A percentile compares a stretch with the other conserved stretches of the same genome.
Evolutionary conservation across 2,329 filamentous ascomycete species (phyloP).

Genomic region (Curvularia lunata): DNA sequence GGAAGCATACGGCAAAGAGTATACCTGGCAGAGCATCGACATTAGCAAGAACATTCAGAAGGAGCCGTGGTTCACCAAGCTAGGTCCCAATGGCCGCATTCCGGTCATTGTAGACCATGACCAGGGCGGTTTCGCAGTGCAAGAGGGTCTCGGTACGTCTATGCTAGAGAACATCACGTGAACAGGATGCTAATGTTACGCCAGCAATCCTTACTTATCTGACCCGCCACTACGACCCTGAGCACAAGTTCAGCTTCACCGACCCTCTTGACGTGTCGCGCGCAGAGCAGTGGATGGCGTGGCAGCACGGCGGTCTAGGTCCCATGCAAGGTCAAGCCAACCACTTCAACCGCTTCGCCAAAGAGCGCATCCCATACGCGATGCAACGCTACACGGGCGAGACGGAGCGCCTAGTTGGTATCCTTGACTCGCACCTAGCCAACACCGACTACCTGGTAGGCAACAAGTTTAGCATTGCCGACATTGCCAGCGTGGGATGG

Average conservation of each 20-base stretch:
- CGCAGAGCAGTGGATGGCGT: conserved; percentile 68
- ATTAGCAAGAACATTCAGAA: conserved; percentile 68
- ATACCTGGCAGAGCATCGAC: conserved; percentile 65
- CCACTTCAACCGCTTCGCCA: conserved; percentile 52
- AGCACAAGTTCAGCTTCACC: conserved; percentile 55
- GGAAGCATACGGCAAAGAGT: conserved; percentile 66
- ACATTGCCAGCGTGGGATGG: conserved; percentile 56
- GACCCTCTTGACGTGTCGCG: conserved; percentile 56
- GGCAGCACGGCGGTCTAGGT: conserved; percentile 57
- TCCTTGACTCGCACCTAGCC: conserved; percentile 53
- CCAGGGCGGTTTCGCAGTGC: conserved; percentile 61
- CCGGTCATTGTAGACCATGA: conserved; percentile 72
- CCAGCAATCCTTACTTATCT: conserved; percentile 54
- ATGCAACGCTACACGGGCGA: conserved; percentile 57
- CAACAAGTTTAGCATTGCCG: conserved; percentile 55
- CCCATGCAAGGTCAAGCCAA: conserved; percentile 54
- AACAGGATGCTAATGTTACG: background rate
- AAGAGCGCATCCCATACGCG: conserved; percentile 53
- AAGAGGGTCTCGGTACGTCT: conserved; percentile 50
- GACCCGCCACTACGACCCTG: conserved; percentile 55
- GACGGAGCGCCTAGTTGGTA: conserved; percentile 55
- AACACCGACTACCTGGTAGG: conserved; percentile 54
- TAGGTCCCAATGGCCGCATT: conserved; percentile 70
- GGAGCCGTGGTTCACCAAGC: conserved; percentile 68
- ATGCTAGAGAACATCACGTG: background rate